Evolutionary conservation across 257 asterid genomes (phyloP).

Genomic region (Craterostigma plantagineum): DNA sequence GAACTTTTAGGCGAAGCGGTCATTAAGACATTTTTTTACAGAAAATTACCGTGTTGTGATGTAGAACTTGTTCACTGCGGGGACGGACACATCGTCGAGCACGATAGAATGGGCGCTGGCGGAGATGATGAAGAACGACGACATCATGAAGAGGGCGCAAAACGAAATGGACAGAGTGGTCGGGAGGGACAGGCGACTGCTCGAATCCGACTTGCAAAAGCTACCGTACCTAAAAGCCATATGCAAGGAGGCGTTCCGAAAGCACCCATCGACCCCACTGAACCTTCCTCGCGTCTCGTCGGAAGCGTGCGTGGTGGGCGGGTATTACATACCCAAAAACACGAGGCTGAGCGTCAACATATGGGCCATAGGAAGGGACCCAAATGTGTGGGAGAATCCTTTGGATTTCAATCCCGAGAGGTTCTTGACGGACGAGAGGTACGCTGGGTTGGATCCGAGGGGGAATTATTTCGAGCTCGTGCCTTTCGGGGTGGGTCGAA

Average conservation of each 20-base stretch:
- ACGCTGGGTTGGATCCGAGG: conserved; percentile 15
- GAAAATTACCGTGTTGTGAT: no score
- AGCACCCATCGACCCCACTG: conserved; percentile 34
- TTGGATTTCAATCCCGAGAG: conserved; percentile 23
- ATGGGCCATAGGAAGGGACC: conserved; percentile 45
- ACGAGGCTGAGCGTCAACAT: conserved; percentile 31
- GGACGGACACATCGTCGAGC: conserved; percentile 38
- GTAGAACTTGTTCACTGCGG: conserved; percentile 31
- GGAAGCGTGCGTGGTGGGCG: conserved; percentile 19
- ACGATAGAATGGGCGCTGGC: conserved; percentile 32
- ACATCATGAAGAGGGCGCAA: conserved; percentile 16
- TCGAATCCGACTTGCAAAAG: conserved; percentile 25
- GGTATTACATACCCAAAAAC: conserved; percentile 22
- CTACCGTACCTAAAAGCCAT: conserved; percentile 27
- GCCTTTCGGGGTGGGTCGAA: conserved; percentile 32
- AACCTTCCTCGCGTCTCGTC: conserved; percentile 24
- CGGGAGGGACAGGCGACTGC: conserved; percentile 15
- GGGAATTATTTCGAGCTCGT: conserved; percentile 27
- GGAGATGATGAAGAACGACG: conserved; percentile 25
- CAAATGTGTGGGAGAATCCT: conserved; percentile 30
- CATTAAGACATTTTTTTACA: no score
- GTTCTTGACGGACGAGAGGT: conserved; percentile 11
- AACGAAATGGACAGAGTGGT: conserved; percentile 27
- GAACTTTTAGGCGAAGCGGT: no score
- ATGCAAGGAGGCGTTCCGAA: conserved; percentile 32